Evolutionary conservation across 139 green algal genomes (phyloP).

Genomic region (Pseudopediastrum boryanum): DNA sequence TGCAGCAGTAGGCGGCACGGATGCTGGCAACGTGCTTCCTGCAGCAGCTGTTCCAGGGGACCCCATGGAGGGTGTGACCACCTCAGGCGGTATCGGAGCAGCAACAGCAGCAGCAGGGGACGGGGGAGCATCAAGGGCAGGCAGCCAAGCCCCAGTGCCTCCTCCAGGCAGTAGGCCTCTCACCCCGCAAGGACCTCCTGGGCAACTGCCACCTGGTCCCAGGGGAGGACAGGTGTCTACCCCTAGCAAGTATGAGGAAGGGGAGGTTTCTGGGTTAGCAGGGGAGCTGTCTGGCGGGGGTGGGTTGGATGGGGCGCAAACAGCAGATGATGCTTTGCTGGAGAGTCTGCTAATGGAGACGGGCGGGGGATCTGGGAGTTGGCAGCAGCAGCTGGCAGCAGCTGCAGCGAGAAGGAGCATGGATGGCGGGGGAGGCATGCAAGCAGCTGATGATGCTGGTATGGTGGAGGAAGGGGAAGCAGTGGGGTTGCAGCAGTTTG

Average conservation of each 20-base stretch:
- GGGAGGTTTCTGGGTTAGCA: constrained; percentile 10
- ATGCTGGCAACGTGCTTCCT: too few species aligned
- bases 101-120: neutral
- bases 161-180: neutral
- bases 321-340: constrained; percentile 27
- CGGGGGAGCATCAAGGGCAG: neutral
- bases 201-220: too few species aligned
- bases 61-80: too few species aligned
- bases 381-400: neutral
- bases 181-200: too few species aligned
- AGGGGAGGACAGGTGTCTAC: neutral
- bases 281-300: neutral
- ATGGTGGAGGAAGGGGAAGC: neutral
- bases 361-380: neutral
- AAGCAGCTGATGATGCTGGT: neutral
- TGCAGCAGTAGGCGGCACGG: too few species aligned
- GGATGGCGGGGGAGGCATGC: neutral
- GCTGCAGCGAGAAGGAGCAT: neutral
- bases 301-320: constrained; percentile 14
- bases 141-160: neutral
- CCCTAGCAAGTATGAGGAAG: constrained; percentile 19
- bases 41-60: too few species aligned
- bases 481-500: neutral
- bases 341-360: constrained; percentile 20
- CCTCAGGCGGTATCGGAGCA: too few species aligned